Percentiles rank a stretch among this genome's conserved stretches.
Evolutionary conservation across 2,329 filamentous ascomycete genomes (phyloP).

Genomic region (Neopestalotiopsis clavispora): DNA sequence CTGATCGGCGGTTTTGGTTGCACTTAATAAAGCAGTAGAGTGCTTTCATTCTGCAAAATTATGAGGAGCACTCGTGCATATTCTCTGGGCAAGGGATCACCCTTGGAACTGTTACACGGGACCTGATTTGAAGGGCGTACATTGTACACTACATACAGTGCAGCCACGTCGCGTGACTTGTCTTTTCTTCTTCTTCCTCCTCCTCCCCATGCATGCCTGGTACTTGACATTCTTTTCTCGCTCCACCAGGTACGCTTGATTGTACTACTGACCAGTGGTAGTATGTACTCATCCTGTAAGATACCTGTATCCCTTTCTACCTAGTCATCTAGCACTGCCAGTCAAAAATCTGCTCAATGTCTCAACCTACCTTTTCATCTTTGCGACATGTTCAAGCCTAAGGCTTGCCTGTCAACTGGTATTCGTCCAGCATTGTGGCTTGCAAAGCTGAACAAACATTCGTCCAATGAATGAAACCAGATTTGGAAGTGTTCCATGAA

Average conservation of each 20-base stretch:
- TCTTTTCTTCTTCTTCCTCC: background rate
- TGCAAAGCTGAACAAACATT: too few relatives aligned
- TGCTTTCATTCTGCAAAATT: slow-evolving; percentile 1
- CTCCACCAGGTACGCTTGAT: background rate
- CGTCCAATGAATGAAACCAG: too few relatives aligned
- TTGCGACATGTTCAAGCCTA: too few relatives aligned
- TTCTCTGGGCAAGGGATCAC: background rate
- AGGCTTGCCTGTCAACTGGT: too few relatives aligned
- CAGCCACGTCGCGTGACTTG: background rate
- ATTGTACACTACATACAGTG: background rate
- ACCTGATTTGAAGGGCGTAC: background rate
- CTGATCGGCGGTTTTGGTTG: background rate
- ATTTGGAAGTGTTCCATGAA: too few relatives aligned
- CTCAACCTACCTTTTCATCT: too few relatives aligned
- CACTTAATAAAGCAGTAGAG: background rate
- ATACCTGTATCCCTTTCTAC: too few relatives aligned
- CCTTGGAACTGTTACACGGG: background rate
- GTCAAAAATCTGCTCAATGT: too few relatives aligned
- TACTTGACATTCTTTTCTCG: background rate
- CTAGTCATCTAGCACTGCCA: too few relatives aligned
- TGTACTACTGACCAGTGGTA: too few relatives aligned
- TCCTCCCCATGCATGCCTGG: background rate
- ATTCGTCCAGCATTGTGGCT: too few relatives aligned
- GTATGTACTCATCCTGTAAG: too few relatives aligned
- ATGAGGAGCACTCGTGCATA: background rate